Evolutionary conservation across 2,329 filamentous ascomycete species (phyloP), one percentile per base, ranked within the genome.

Genomic region (Spiromastix sp.): DNA sequence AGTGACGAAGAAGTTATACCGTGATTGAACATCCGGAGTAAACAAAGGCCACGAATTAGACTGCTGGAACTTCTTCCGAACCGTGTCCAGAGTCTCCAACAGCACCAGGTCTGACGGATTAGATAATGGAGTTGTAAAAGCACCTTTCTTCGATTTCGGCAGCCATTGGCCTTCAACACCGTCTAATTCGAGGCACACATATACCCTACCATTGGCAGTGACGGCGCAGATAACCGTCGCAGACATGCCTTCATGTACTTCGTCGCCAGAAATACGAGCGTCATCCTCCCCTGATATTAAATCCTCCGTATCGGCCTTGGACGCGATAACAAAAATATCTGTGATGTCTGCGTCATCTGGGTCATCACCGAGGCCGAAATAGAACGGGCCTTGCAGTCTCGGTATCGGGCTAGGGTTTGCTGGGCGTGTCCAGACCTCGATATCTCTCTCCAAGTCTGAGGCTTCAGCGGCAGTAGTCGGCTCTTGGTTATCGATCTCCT

Each of bases 91-190:
- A 0, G 61, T 63, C 41, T 68, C 64, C 8, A 68, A 51, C 30
- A 66, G 42, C 4, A 67, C 40, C 13, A 69, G 47, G 26, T 66
- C 61, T 28, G 58, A 54, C 7, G 60, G 54, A 15, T 66, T 60
- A 3, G 56, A 59, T 12, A 59, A 37, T 22, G 63, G 61, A 9
- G 58, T 55, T 17, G 50, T 55, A 45, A 66, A 66, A 1, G 55
- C 49, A 33, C 57, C 59, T 32, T 54, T 59, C 34, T 49, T 57
- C 12, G 54, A 53, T 35, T 58, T 62, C 1, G 75, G 74, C 5
- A 79, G 63, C 76, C 76, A 80, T 46, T 74, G 70, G 5, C 71
- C 75, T 44, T 77, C 67, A 2, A 80, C 66, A 0, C 74, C 75
- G 33, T 77, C 70, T 20, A 78, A 51, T 44, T 79, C 72, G 18